These are phyloP conservation scores for Annona squamosa DNA, from an alignment of 164 flowering plant genomes.

Conservation along the genomic window DNA sequence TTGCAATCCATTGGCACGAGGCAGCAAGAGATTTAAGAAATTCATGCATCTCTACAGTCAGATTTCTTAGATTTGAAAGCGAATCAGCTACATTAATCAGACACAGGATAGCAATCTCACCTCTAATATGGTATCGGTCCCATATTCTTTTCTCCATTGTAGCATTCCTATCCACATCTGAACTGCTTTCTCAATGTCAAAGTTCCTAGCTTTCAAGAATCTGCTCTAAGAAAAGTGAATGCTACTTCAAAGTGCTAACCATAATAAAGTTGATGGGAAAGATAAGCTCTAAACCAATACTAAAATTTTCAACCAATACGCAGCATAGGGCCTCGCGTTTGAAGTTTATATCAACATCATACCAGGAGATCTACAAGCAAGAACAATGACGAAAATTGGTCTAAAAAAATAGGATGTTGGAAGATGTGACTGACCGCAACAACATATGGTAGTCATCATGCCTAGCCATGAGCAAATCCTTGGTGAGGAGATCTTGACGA, in stretches of 20 bases:
- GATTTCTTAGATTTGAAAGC: no score
- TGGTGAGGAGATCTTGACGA: slow-evolving; percentile 54
- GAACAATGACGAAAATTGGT: no score
- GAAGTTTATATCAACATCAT: no score
- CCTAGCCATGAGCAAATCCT: slow-evolving; percentile 55
- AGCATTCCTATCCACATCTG: slow-evolving; percentile 97
- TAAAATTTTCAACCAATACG: no score
- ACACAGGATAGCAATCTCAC: slow-evolving; percentile 20
- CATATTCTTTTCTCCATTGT: slow-evolving; percentile 78
- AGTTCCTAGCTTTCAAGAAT: slow-evolving; percentile 84
- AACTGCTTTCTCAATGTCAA: slow-evolving; percentile 63
- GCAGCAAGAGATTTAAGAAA: no score
- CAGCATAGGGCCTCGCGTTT: no score
- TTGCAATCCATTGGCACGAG: not conserved
- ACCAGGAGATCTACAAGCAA: no score
- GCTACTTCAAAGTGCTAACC: not conserved
- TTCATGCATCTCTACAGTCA: no score
- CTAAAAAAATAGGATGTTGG: not conserved
- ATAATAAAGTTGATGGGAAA: not conserved
- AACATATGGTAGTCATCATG: slow-evolving; percentile 87
- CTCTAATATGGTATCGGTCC: slow-evolving; percentile 80
- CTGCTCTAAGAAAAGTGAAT: slow-evolving; percentile 25
- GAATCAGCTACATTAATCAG: not conserved
- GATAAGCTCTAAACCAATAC: not conserved
- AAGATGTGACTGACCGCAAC: slow-evolving; percentile 42